These are phyloP conservation scores for Phytophthora ramorum DNA, from an alignment of 352 stramenopile species.

Conservation along the genomic window DNA sequence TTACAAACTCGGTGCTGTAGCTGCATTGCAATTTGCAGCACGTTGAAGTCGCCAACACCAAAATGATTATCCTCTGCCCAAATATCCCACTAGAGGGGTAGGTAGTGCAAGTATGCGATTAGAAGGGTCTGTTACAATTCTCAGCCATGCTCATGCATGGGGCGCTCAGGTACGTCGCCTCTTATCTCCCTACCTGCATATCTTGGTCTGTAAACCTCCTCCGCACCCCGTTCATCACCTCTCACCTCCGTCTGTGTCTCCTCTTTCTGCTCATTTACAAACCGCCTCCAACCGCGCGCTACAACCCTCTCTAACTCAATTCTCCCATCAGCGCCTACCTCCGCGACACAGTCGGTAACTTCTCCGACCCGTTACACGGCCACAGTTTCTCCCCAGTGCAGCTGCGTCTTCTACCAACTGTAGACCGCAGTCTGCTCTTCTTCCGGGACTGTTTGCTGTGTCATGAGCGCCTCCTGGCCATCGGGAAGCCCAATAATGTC, in stretches of 20 bases:
- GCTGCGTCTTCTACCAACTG: conserved; percentile 39
- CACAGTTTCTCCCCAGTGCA: conserved; percentile 62
- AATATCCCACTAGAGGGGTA: too few species aligned
- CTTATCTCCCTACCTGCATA: conserved; percentile 2
- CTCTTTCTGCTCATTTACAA: background rate
- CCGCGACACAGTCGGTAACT: conserved; percentile 41
- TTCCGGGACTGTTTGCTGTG: conserved; percentile 71
- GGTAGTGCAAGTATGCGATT: too few species aligned
- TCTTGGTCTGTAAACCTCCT: background rate
- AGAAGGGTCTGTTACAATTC: background rate
- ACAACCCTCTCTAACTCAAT: conserved; percentile 6
- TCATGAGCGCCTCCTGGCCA: conserved; percentile 50
- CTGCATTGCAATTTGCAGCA: too few species aligned
- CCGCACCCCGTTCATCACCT: background rate
- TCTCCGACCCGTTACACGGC: conserved; percentile 59
- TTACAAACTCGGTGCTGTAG: too few species aligned
- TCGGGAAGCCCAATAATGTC: conserved; percentile 26
- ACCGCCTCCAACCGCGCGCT: background rate
- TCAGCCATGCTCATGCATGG: conserved; percentile 35
- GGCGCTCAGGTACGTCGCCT: conserved; percentile 41
- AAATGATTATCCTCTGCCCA: too few species aligned
- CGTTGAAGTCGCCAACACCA: too few species aligned
- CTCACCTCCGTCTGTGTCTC: conserved; percentile 7
- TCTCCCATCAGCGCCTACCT: conserved; percentile 44
- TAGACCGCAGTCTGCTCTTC: conserved; percentile 68